A percentile compares a stretch with the other conserved stretches of the same genome.
Conservation (phyloP, 495 filamentous ascomycete species). For the Bombardia bombarda region DNA sequence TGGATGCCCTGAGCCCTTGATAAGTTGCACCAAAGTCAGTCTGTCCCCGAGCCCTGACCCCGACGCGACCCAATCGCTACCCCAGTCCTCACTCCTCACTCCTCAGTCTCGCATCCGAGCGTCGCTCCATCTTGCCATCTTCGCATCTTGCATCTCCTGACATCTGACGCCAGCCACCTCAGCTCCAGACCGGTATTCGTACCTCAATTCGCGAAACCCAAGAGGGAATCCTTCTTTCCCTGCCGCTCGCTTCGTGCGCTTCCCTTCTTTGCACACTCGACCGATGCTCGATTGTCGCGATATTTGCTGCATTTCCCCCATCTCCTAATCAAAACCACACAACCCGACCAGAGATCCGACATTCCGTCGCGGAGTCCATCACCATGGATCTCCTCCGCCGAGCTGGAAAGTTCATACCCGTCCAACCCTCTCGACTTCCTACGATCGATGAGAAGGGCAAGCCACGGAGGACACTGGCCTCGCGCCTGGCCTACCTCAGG, state of each 20-base stretch:
- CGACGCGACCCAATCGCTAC: no score
- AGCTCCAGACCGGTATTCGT: neutral
- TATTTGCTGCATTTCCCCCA: neutral
- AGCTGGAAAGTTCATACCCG: slow-evolving; percentile 40
- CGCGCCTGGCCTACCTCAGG: slow-evolving; percentile 72
- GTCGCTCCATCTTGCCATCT: neutral
- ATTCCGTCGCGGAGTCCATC: neutral
- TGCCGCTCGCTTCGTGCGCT: slow-evolving; percentile 16
- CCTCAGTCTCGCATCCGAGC: no score
- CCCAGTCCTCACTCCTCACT: no score
- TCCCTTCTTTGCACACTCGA: slow-evolving; percentile 3
- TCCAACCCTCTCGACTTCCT: slow-evolving; percentile 30
- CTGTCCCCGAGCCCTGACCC: no score
- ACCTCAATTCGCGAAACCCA: neutral
- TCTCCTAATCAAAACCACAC: neutral
- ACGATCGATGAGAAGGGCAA: slow-evolving; percentile 36
- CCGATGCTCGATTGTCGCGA: neutral
- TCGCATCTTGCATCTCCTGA: no score
- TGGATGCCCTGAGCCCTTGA: no score
- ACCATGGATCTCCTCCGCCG: slow-evolving; percentile 50
- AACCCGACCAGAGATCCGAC: neutral
- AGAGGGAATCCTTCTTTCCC: slow-evolving; percentile 15
- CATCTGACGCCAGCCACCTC: no score
- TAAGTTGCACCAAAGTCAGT: no score
- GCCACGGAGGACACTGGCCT: slow-evolving; percentile 23